These are phyloP conservation scores for Neospora caninum DNA, from an alignment of 169 alveolate species.

Conservation along the genomic window DNA sequence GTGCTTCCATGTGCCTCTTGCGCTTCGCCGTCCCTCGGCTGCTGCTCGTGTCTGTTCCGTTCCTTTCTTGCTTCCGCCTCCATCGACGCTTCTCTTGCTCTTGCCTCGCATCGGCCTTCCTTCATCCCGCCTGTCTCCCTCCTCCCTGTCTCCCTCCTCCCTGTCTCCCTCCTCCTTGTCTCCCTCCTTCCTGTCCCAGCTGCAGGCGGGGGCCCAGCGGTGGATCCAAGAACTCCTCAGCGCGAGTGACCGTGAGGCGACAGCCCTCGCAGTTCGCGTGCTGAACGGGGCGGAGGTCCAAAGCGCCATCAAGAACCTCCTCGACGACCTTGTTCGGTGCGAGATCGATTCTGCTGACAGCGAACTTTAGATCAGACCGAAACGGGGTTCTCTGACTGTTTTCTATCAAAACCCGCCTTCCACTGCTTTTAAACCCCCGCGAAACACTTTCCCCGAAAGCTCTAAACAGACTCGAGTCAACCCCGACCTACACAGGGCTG, in stretches of 20 bases:
- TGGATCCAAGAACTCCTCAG: neutral
- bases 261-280: neutral
- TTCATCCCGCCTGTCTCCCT: neutral
- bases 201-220: slow-evolving; percentile 32
- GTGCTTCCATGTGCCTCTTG: neutral
- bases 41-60: neutral
- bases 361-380: too few species aligned
- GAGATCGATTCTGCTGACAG: neutral
- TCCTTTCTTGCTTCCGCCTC: neutral
- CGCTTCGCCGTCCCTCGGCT: neutral
- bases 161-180: neutral
- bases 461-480: too few species aligned
- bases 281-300: neutral
- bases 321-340: neutral
- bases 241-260: neutral
- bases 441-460: too few species aligned
- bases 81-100: neutral
- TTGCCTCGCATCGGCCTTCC: neutral
- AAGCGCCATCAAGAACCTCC: neutral
- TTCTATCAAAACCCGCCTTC: too few species aligned
- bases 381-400: too few species aligned
- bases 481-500: too few species aligned
- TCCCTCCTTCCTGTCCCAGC: neutral
- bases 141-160: neutral
- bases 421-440: too few species aligned